Evolutionary conservation across 331 rosid species (phyloP), one percentile per base, ranked within the genome.

Genomic region (Dryas integrifolia): DNA sequence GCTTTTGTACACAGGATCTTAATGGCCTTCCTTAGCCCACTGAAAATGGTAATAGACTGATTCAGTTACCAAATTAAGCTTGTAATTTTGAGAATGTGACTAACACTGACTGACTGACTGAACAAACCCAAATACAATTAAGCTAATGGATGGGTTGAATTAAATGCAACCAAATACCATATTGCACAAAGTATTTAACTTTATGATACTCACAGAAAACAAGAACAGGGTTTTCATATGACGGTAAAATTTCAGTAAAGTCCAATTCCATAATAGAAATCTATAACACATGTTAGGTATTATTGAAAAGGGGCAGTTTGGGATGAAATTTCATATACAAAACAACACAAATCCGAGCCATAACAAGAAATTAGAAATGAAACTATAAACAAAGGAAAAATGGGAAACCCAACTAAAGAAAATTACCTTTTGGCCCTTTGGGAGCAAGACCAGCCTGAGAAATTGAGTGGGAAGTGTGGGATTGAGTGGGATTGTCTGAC

Each of bases 1-100:
- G 5, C 56, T 58, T 65, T 58, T 44, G 12, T 72, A 41, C 21
- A 63, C 47, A 65, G 26, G 46, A 7, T 14, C 41, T 47, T 39
- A 73, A 47, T 67, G 62, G 51, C 24, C 24, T 21, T 21, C 48
- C 66, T 60, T 55, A 65, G 55, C 50, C 48, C 45, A 64, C 24
- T 7, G 8, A 30, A 65, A n/a, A 35, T 38, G 0, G 60, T 39
- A 18, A 8, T 1, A 13, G 24, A 46, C 53, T 18, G 53, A 21
- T 46, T 52, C 46, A 40, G 40, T 63, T 4, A 21, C 50, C 53
- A 49, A 49, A 21, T 41, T n/a, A 39, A 49, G 1, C 4, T 38
- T 18, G 56, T 21, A 43, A 56, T 9, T 71, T 26, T 21, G 24
- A 21, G 9, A 12, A 8, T 44, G 5, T 5, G 52, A 65, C 18